These are phyloP conservation scores for Cladophialophora immunda DNA, from an alignment of 2,329 filamentous ascomycete genomes.

Conservation along the genomic window DNA sequence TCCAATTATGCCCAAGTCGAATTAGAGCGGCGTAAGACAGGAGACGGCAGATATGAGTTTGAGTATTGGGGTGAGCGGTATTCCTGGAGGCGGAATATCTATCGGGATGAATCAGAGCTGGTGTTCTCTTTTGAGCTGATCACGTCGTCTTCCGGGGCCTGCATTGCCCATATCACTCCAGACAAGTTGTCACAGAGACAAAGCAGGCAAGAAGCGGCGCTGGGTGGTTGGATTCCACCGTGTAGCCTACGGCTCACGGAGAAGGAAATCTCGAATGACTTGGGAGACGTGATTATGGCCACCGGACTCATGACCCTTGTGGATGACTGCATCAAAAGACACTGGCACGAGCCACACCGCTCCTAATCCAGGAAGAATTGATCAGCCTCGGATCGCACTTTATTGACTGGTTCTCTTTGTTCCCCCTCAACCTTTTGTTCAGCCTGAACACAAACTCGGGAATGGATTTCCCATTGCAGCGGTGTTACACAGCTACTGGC, in stretches of 20 bases:
- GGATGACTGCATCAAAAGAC: constrained; percentile 87
- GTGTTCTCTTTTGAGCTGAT: constrained; percentile 82
- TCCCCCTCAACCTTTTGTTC: neutral
- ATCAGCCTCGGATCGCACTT: neutral
- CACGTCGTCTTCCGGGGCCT: constrained; percentile 68
- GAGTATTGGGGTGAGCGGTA: constrained; percentile 93
- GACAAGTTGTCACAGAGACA: constrained; percentile 77
- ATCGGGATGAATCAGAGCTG: constrained; percentile 70
- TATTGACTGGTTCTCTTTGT: neutral
- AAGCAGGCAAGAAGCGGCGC: constrained; percentile 73
- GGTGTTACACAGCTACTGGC: constrained; percentile 31
- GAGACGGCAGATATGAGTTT: constrained; percentile 84
- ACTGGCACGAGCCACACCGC: constrained; percentile 65
- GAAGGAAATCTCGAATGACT: constrained; percentile 64
- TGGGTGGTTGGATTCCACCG: constrained; percentile 89
- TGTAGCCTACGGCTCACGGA: constrained; percentile 92
- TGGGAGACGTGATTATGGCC: constrained; percentile 78
- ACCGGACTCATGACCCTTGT: constrained; percentile 89
- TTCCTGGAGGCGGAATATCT: constrained; percentile 78
- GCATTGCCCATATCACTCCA: constrained; percentile 85
- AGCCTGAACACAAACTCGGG: constrained; percentile 13
- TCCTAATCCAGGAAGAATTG: constrained; percentile 9
- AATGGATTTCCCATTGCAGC: constrained; percentile 26
- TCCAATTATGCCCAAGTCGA: constrained; percentile 96
- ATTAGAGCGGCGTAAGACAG: constrained; percentile 68